phyloP scores from a whole-genome alignment of 139 green algal species.

The Chlorella sp. region DNA sequence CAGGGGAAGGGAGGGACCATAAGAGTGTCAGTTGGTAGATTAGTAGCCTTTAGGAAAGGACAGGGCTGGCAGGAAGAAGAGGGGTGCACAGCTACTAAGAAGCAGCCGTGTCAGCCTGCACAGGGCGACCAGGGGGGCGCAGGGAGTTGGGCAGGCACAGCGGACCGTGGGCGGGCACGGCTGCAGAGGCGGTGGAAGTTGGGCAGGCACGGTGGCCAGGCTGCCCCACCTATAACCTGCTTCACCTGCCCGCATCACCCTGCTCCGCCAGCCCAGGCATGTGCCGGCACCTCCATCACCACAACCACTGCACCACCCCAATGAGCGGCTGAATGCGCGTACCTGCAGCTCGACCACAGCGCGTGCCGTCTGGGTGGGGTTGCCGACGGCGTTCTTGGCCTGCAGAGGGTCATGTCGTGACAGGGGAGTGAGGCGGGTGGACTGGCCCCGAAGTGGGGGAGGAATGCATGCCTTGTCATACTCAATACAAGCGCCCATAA shows the following conservation, averaged over 20 bases:
- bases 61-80: not conserved
- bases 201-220: not conserved
- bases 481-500: too few relatives aligned
- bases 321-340: too few relatives aligned
- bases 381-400: constrained; percentile 89
- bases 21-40: not conserved
- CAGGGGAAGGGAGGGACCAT: too few relatives aligned
- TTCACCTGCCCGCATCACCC: too few relatives aligned
- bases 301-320: too few relatives aligned
- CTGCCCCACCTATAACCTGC: not conserved
- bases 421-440: too few relatives aligned
- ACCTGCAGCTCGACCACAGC: constrained; percentile 82
- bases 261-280: too few relatives aligned
- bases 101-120: not conserved
- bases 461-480: not conserved
- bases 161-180: too few relatives aligned
- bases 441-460: not conserved
- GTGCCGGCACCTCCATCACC: too few relatives aligned
- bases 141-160: not conserved
- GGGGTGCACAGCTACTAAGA: not conserved
- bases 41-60: too few relatives aligned
- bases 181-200: too few relatives aligned
- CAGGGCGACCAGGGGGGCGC: not conserved
- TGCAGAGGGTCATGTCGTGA: constrained; percentile 8
- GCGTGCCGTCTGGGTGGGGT: constrained; percentile 74